Conservation (phyloP, 257 asterid species). For the Paulownia fortunei region DNA sequence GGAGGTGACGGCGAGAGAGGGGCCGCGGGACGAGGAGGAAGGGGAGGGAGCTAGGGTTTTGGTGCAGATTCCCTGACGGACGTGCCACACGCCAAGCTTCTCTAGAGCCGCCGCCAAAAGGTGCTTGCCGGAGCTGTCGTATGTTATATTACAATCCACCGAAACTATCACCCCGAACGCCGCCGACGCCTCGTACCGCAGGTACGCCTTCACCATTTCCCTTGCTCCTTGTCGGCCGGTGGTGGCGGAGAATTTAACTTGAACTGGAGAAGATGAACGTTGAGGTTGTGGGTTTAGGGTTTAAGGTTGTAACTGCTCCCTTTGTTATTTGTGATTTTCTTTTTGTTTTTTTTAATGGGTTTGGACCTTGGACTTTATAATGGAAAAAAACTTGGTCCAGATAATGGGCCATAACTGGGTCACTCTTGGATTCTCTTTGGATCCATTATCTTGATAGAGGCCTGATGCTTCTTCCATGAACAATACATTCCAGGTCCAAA, state of each 20-base stretch:
- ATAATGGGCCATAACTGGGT: constrained; percentile 19
- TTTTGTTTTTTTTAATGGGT: neutral
- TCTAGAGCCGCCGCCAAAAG: constrained; percentile 81
- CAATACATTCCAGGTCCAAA: neutral
- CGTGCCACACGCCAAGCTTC: constrained; percentile 88
- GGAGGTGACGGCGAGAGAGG: constrained; percentile 76
- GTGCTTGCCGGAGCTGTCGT: constrained; percentile 87
- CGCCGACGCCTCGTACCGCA: constrained; percentile 74
- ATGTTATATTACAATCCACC: constrained; percentile 71
- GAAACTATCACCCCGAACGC: constrained; percentile 88
- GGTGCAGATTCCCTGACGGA: constrained; percentile 77
- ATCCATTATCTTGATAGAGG: neutral
- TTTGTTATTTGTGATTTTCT: neutral
- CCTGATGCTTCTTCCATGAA: neutral
- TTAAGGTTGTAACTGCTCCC: constrained; percentile 17
- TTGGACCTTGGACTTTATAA: neutral
- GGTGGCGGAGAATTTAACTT: constrained; percentile 32
- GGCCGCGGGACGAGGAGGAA: constrained; percentile 68
- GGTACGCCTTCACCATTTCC: constrained; percentile 90
- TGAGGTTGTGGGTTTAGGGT: constrained; percentile 47
- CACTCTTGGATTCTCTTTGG: neutral
- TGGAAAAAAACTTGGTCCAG: neutral
- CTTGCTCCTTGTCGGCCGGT: constrained; percentile 17
- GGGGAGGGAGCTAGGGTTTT: constrained; percentile 61
- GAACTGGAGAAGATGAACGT: constrained; percentile 17